These are phyloP conservation scores for Aspergillus japonicus DNA, from an alignment of 2,329 filamentous ascomycete genomes.

Conservation along the genomic window DNA sequence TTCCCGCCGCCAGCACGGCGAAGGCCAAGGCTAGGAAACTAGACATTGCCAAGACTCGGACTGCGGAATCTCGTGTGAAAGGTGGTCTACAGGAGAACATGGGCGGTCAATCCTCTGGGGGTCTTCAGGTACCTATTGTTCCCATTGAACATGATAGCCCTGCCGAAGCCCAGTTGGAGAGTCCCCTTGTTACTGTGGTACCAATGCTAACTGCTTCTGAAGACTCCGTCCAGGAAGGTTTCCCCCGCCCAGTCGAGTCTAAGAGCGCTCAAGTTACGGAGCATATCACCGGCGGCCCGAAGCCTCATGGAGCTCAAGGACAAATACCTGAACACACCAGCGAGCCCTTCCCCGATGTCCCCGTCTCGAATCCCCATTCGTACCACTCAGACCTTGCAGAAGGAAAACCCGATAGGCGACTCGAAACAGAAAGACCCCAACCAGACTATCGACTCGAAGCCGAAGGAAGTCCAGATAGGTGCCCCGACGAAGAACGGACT, in stretches of 20 bases:
- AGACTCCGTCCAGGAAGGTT: neutral
- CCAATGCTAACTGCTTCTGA: neutral
- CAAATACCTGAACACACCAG: neutral
- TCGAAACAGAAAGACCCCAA: too few species aligned
- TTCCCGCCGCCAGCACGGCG: conserved; percentile 12
- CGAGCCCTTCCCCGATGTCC: neutral
- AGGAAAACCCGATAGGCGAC: too few species aligned
- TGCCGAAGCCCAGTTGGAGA: neutral
- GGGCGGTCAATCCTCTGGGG: neutral
- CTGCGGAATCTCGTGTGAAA: conserved; percentile 23
- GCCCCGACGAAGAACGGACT: too few species aligned
- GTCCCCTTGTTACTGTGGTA: neutral
- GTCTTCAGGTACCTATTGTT: neutral
- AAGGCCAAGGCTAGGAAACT: conserved; percentile 35
- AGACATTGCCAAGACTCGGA: conserved; percentile 32
- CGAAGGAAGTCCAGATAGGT: too few species aligned
- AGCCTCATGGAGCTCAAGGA: neutral
- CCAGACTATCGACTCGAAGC: too few species aligned
- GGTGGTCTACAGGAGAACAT: neutral
- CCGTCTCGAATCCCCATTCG: neutral
- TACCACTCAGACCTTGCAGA: neutral
- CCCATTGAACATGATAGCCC: neutral
- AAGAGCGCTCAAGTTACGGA: neutral
- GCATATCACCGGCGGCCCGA: neutral
- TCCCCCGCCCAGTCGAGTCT: neutral